Conservation (phyloP, 495 filamentous ascomycete genomes). For the Penicillium angulare region DNA sequence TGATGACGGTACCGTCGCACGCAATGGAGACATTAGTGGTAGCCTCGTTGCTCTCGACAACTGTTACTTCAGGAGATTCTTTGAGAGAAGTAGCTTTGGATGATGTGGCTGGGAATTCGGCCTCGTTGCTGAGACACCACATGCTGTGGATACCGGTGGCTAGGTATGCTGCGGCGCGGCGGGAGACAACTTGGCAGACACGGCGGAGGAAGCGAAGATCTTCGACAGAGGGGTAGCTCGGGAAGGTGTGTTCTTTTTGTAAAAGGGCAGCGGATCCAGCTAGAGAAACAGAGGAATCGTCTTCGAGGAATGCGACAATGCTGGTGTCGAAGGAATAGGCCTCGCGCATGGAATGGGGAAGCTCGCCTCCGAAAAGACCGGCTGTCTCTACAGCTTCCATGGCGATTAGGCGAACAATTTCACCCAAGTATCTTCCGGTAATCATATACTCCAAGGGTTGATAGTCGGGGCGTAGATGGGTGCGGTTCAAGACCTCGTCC, state of each 20-base stretch:
- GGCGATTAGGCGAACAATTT: slow-evolving; percentile 75
- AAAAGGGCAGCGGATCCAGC: slow-evolving; percentile 46
- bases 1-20: slow-evolving; percentile 60
- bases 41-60: slow-evolving; percentile 36
- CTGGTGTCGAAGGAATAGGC: slow-evolving; percentile 70
- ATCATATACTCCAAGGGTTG: slow-evolving; percentile 93
- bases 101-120: slow-evolving; percentile 34
- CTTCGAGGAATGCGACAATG: slow-evolving; percentile 57
- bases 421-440: slow-evolving; percentile 79
- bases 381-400: slow-evolving; percentile 60
- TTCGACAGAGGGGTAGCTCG: slow-evolving; percentile 37
- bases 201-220: slow-evolving; percentile 58
- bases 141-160: slow-evolving; percentile 65
- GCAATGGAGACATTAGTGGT: slow-evolving; percentile 45
- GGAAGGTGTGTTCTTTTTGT: slow-evolving; percentile 50
- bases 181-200: slow-evolving; percentile 53
- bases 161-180: slow-evolving; percentile 61
- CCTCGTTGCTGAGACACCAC: slow-evolving; percentile 53
- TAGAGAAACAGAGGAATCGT: slow-evolving; percentile 47
- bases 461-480: slow-evolving; percentile 73
- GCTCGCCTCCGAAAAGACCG: slow-evolving; percentile 47
- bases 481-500: slow-evolving; percentile 68
- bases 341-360: slow-evolving; percentile 60
- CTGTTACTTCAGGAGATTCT: slow-evolving; percentile 39
- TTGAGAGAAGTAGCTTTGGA: slow-evolving; percentile 30